phyloP scores from a whole-genome alignment of 2,329 filamentous ascomycete genomes.

The Mycogone perniciosa region DNA sequence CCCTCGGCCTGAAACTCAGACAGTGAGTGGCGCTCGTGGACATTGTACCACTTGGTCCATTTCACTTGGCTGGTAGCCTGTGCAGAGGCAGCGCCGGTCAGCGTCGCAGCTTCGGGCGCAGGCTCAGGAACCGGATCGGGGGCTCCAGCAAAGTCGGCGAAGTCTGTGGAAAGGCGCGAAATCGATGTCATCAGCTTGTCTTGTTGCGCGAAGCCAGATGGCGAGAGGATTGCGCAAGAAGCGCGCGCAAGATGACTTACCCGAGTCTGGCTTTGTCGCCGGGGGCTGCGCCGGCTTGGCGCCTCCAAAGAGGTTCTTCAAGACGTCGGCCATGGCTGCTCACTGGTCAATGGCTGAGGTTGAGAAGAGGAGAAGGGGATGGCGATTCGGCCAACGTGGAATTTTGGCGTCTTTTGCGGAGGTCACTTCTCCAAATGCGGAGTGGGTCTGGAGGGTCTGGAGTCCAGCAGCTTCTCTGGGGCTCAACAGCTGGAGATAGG shows the following conservation, averaged over 20 bases:
- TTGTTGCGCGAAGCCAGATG: not conserved
- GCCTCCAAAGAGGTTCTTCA: conserved; percentile 65
- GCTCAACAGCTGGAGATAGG: not conserved
- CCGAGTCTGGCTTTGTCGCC: conserved; percentile 53
- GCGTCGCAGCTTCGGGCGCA: conserved; percentile 40
- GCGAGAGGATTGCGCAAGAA: not conserved
- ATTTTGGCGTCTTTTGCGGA: conserved; percentile 11
- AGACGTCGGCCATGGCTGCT: conserved; percentile 48
- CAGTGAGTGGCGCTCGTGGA: conserved; percentile 82
- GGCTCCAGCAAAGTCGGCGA: conserved; percentile 84
- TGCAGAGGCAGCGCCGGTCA: conserved; percentile 35
- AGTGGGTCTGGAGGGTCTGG: conserved; percentile 3
- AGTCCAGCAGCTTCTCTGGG: not conserved
- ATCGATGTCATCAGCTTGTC: not conserved
- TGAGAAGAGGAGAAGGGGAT: conserved; percentile 10
- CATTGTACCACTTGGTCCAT: conserved; percentile 93
- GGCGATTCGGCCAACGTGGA: conserved; percentile 15
- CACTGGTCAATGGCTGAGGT: conserved; percentile 19
- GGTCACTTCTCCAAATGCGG: conserved; percentile 11
- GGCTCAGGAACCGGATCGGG: conserved; percentile 57
- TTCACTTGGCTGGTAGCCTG: conserved; percentile 46
- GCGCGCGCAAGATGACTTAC: conserved; percentile 38
- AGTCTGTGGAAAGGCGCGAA: conserved; percentile 52
- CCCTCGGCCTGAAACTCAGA: conserved; percentile 86
- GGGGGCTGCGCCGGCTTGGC: conserved; percentile 45